phyloP scores from a whole-genome alignment of 129 eudicot genomes.

The Lonicera japonica region DNA sequence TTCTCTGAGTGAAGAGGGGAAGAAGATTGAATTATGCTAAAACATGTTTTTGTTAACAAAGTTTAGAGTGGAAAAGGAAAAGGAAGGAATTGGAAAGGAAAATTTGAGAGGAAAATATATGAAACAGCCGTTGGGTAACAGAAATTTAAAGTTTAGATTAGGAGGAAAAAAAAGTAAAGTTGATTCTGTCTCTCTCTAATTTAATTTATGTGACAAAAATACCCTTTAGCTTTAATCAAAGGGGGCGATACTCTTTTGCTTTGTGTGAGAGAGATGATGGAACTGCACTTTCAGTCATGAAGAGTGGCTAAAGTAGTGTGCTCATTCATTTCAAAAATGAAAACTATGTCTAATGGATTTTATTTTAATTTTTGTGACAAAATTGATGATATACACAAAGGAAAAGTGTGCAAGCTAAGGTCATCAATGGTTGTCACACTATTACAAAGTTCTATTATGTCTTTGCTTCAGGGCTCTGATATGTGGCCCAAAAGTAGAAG shows the following conservation, averaged over 20 bases:
- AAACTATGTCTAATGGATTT: not conserved
- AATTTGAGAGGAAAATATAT: not conserved
- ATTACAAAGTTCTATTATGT: slow-evolving; percentile 20
- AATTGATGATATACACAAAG: slow-evolving; percentile 19
- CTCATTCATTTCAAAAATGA: slow-evolving; percentile 30
- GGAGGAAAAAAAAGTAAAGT: slow-evolving; percentile 46
- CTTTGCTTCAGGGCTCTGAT: slow-evolving; percentile 5
- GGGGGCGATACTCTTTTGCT: slow-evolving; percentile 23
- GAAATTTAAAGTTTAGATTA: slow-evolving; percentile 55
- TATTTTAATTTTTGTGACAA: slow-evolving; percentile 9
- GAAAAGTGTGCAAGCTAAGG: slow-evolving; percentile 23
- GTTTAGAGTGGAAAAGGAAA: slow-evolving; percentile 8
- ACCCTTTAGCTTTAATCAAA: slow-evolving; percentile 85
- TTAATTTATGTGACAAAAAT: slow-evolving; percentile 56
- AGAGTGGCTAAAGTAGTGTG: slow-evolving; percentile 33
- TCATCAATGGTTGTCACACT: slow-evolving; percentile 27
- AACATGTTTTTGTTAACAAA: slow-evolving; percentile 34
- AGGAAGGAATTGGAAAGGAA: too few species aligned
- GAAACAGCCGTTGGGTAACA: slow-evolving; percentile 63
- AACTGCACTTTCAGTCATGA: slow-evolving; percentile 59
- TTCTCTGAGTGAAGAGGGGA: slow-evolving; percentile 30
- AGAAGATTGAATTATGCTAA: slow-evolving; percentile 23
- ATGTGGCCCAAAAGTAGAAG: not conserved
- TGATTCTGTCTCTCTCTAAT: slow-evolving; percentile 27
- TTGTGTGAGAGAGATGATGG: slow-evolving; percentile 68